Base-by-base conservation (phyloP, 176 grass and related monocot genomes). In the bread wheat (Triticum aestivum) region DNA sequence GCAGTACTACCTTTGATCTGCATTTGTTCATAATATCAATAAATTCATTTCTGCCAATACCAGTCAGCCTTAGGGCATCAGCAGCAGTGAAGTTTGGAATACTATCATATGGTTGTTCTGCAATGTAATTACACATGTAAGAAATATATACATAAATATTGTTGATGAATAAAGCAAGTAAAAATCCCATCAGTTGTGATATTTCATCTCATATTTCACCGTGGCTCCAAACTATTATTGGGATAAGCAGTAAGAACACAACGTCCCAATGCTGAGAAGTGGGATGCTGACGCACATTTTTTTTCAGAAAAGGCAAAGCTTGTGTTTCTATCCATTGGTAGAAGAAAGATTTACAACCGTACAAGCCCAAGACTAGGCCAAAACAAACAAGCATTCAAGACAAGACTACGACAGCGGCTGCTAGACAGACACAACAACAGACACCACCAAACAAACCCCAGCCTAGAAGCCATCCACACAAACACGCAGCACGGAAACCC, bases 1-100 rank as follows among this genome's bases (percentile, higher is more conserved):
- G 49, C 8, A 75, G 73, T 52, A 79, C 29, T 88, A 98, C 97
- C 97, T 98, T 98, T 72, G 97, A 96, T 90, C 97, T 95, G 88
- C 97, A 98, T 88, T 94, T 98, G 82, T 98, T 98, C 97, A 98
- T 98, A 69, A 96, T 98, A 82, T 98, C 97, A 74, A 98, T 98
- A 79, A 96, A 98, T 82, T 98, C 97, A 65, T 98, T 98, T 87
- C 97, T 90, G 61, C 97, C 97, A 77, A 98, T 88, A 77, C 97
- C 97, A 69, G 92, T 94, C 86, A 98, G 92, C 91, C 97, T 91
- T 61, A 96, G 44, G 14, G 93, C 92, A 91, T 98, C 97, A 87
- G 97, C 97, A 83, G 97, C 97, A 87, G 86, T 98, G 86, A 98
- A 98, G 79, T 98, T 98, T 33, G 97, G 97, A 56, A 98, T 98